These are phyloP conservation scores for Hibiscus tridactylites DNA, from an alignment of 345 rosid genomes.

Conservation along the genomic window DNA sequence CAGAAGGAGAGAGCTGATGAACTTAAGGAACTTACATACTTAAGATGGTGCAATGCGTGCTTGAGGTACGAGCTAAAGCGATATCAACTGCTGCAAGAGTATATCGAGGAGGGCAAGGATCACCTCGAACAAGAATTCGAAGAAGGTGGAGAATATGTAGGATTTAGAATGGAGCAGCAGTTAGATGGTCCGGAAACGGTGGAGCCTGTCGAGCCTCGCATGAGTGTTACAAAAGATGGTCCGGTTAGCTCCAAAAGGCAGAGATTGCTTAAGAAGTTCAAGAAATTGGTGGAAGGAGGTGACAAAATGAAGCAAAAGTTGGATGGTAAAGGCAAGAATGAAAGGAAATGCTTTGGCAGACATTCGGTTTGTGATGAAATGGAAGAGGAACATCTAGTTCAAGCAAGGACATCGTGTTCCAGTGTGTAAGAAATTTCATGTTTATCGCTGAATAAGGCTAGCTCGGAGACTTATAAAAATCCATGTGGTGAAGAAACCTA, in stretches of 20 bases:
- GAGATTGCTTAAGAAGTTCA: slow-evolving; percentile 48
- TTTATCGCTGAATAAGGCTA: neutral
- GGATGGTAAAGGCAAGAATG: slow-evolving; percentile 32
- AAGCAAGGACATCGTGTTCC: slow-evolving; percentile 43
- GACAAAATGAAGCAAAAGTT: slow-evolving; percentile 30
- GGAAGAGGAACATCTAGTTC: slow-evolving; percentile 24
- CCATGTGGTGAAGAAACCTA: neutral
- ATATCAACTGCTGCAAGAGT: slow-evolving; percentile 18
- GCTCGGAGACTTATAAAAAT: neutral
- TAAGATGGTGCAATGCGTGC: slow-evolving; percentile 75
- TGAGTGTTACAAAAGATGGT: neutral
- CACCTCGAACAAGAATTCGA: slow-evolving; percentile 22
- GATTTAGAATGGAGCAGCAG: slow-evolving; percentile 20
- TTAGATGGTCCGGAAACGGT: slow-evolving; percentile 13
- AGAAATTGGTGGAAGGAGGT: slow-evolving; percentile 63
- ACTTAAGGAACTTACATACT: slow-evolving; percentile 39
- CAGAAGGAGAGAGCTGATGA: slow-evolving; percentile 37
- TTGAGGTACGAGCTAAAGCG: slow-evolving; percentile 52
- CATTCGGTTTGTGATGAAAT: slow-evolving; percentile 27
- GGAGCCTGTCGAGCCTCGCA: slow-evolving; percentile 10
- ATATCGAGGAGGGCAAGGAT: slow-evolving; percentile 15
- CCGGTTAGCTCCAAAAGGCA: slow-evolving; percentile 33
- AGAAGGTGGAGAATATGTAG: slow-evolving; percentile 15
- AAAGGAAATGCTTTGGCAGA: slow-evolving; percentile 33
- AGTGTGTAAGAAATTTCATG: slow-evolving; percentile 20